phyloP scores from a whole-genome alignment of 2,329 filamentous ascomycete species.

The Ophiostoma novo-ulmi region DNA sequence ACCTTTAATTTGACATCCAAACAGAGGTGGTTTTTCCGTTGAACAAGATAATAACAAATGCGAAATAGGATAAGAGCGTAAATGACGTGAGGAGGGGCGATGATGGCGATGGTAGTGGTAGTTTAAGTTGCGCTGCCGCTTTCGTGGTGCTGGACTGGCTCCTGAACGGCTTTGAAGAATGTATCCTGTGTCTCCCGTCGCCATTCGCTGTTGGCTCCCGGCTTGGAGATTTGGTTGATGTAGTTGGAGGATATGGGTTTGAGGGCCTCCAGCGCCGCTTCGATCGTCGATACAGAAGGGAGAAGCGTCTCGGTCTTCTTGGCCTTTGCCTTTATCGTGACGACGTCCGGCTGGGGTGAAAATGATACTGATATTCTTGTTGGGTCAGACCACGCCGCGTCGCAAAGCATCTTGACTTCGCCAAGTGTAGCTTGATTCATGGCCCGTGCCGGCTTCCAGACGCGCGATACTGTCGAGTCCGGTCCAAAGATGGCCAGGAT shows the following conservation, averaged over 20 bases:
- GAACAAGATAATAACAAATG: background rate
- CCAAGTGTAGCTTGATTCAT: slow-evolving; percentile 31
- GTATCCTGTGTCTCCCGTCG: slow-evolving; percentile 15
- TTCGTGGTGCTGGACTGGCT: background rate
- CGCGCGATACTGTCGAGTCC: slow-evolving; percentile 27
- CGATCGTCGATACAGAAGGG: slow-evolving; percentile 31
- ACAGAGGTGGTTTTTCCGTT: background rate
- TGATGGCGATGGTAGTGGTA: background rate
- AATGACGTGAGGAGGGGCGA: background rate
- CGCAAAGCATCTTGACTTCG: slow-evolving; percentile 36
- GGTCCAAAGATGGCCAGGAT: slow-evolving; percentile 36
- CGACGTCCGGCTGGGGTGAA: background rate
- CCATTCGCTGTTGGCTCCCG: slow-evolving; percentile 16
- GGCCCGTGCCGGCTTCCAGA: slow-evolving; percentile 26
- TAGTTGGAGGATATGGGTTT: slow-evolving; percentile 21
- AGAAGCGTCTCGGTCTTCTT: slow-evolving; percentile 28
- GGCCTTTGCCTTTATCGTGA: background rate
- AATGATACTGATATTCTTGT: background rate
- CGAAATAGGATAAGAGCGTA: background rate
- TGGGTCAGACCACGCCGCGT: slow-evolving; percentile 35
- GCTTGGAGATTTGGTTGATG: slow-evolving; percentile 21
- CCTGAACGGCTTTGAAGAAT: slow-evolving; percentile 15
- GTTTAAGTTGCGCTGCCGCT: background rate
- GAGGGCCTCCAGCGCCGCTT: slow-evolving; percentile 29
- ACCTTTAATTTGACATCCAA: background rate